phyloP scores from a whole-genome alignment of 2,329 filamentous ascomycete genomes.

The Sclerotinia sclerotiorum region DNA sequence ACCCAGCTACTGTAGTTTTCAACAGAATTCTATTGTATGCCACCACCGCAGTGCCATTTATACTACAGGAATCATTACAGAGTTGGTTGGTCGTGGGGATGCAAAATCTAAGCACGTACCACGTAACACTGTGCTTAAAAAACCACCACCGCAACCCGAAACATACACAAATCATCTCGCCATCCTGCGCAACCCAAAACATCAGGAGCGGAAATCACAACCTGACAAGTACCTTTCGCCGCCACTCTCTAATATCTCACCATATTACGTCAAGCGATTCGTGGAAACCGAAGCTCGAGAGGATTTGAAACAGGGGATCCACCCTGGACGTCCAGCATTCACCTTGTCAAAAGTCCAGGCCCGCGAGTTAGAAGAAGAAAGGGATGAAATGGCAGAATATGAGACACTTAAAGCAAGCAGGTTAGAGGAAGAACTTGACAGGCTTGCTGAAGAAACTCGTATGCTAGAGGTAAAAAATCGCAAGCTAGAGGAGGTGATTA shows the following conservation, averaged over 20 bases:
- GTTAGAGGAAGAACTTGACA: too few relatives aligned
- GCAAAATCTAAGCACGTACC: neutral
- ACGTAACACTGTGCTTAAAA: neutral
- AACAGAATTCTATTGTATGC: neutral
- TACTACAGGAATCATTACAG: neutral
- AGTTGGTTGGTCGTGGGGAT: neutral
- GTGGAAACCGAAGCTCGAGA: neutral
- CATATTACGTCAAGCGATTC: neutral
- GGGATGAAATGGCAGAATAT: too few relatives aligned
- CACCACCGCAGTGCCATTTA: neutral
- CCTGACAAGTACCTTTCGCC: neutral
- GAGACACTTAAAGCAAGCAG: neutral
- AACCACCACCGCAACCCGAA: neutral
- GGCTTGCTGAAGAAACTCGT: too few relatives aligned
- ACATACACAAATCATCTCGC: neutral
- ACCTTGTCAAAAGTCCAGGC: neutral
- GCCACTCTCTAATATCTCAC: neutral
- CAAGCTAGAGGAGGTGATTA: too few relatives aligned
- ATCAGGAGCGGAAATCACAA: neutral
- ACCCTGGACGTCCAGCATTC: neutral
- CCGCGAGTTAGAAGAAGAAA: accelerated
- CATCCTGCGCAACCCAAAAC: slow-evolving; percentile 1
- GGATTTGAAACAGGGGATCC: accelerated
- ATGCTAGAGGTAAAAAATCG: too few relatives aligned
- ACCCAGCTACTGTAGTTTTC: neutral